Conservation (phyloP, 306 rosid species). For the Gynostemma pentaphyllum region DNA sequence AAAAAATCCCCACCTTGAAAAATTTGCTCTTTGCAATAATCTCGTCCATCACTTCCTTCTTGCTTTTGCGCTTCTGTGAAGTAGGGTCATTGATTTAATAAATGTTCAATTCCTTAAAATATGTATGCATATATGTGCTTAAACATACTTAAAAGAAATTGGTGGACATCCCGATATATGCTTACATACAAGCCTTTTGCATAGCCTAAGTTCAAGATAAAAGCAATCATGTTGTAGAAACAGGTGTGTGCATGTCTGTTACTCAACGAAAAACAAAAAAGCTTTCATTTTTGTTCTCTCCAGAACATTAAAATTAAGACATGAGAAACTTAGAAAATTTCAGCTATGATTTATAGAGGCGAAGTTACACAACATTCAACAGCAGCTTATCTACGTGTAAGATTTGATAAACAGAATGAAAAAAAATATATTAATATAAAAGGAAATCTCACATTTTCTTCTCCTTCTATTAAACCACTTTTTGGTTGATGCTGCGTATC, state of each 20-base stretch:
- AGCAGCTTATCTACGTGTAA: not conserved
- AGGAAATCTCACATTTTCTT: slow-evolving; percentile 36
- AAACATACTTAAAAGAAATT: not conserved
- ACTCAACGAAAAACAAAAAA: not conserved
- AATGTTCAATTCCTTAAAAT: not conserved
- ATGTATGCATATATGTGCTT: not conserved
- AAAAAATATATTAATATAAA: not conserved
- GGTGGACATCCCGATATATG: not conserved
- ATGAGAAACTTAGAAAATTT: not conserved
- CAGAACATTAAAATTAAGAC: not conserved
- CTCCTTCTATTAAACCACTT: slow-evolving; percentile 24
- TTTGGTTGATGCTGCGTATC: slow-evolving; percentile 20
- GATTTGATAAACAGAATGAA: not conserved
- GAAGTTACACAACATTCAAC: not conserved
- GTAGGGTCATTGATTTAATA: slow-evolving; percentile 8
- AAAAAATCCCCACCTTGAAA: slow-evolving; percentile 43
- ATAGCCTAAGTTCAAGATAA: not conserved
- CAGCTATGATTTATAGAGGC: not conserved
- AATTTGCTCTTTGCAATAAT: slow-evolving; percentile 68
- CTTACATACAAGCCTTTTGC: not conserved
- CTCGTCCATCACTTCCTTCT: slow-evolving; percentile 83
- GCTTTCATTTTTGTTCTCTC: not conserved
- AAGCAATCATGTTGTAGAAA: not conserved
- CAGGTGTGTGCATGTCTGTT: not conserved
- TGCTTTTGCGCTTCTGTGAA: slow-evolving; percentile 66